Evolutionary conservation across 129 eudicot genomes (phyloP), one percentile per base, ranked within the genome.

Genomic region (Erigeron canadensis): DNA sequence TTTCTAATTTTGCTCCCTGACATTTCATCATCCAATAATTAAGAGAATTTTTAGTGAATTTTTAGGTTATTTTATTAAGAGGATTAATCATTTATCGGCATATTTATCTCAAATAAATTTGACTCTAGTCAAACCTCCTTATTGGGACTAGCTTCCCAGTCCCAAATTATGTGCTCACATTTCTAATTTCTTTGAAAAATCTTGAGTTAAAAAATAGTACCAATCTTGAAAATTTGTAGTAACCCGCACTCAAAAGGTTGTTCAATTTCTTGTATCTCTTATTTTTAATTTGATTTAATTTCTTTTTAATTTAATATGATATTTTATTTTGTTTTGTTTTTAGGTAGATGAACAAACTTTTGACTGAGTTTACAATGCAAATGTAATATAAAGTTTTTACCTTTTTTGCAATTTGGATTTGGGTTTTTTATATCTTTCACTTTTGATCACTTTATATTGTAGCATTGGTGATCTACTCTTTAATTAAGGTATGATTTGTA

Each of bases 211-310:
- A 11, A 47, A 4, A 6, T n/a, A n/a, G n/a, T n/a, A 47, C 53
- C 17, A 47, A 12, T 48, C 15, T 48, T 48, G 55, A 15, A 48
- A 48, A 17, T 48, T 48, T 13, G 18, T 48, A 48, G 55, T 15
- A 48, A 4, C 55, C 55, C 55, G 13, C 55, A 48, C 55, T 48
- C 55, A 48, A 48, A 48, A 48, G 55, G 55, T 48, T 48, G n/a
- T 15, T 47, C 55, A 48, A 12, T 48, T 12, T 48, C 55, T 48
- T 48, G 18, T 4, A 48, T 12, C 18, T 13, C 34, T 28, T 28
- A 28, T 28, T 0, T 3, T 48, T 12, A 48, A 17, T 17, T 48
- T 48, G 13, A 48, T 12, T 48, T 12, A 12, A 12, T 4, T 48
- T 48, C 1, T 48, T 48, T 28, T 28, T 28, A 12, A 7, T 48